A percentile compares a stretch with the other conserved stretches of the same genome.
Evolutionary conservation across 2,329 filamentous ascomycete species (phyloP).

Genomic region (Alternaria arborescens): DNA sequence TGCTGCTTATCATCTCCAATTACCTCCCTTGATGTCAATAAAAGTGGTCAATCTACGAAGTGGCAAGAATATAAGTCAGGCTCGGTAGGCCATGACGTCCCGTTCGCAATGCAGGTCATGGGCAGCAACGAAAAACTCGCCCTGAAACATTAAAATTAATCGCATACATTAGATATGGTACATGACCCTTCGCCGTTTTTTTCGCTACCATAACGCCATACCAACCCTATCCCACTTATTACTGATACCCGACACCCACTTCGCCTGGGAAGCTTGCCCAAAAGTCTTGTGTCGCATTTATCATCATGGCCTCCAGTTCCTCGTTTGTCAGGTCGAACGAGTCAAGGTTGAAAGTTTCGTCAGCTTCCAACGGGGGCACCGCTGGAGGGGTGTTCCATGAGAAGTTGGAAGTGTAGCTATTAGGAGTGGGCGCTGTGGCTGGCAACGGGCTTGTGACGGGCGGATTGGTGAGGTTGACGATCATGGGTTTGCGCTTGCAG

Average conservation of each 20-base stretch:
- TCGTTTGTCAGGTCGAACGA: constrained; percentile 45
- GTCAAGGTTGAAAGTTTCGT: constrained; percentile 45
- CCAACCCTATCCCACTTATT: background rate
- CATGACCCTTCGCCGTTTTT: background rate
- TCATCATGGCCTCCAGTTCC: constrained; percentile 51
- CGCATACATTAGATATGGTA: background rate
- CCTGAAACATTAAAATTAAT: background rate
- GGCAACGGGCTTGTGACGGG: constrained; percentile 29
- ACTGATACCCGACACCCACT: constrained; percentile 44
- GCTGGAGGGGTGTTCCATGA: constrained; percentile 35
- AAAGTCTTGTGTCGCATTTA: constrained; percentile 51
- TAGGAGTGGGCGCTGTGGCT: constrained; percentile 35
- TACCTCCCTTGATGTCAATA: background rate
- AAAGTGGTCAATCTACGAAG: background rate
- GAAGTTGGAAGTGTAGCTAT: constrained; percentile 29
- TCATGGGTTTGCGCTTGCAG: constrained; percentile 15
- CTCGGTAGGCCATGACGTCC: background rate
- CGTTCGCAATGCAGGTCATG: background rate
- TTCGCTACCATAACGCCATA: background rate
- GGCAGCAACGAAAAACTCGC: background rate
- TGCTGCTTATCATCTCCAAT: background rate
- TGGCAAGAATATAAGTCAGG: background rate
- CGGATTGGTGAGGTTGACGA: constrained; percentile 18
- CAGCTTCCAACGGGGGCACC: constrained; percentile 41
- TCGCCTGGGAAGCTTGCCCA: constrained; percentile 52